Conservation (phyloP, 2,329 filamentous ascomycete species). For the Rhynchosporium secalis region DNA sequence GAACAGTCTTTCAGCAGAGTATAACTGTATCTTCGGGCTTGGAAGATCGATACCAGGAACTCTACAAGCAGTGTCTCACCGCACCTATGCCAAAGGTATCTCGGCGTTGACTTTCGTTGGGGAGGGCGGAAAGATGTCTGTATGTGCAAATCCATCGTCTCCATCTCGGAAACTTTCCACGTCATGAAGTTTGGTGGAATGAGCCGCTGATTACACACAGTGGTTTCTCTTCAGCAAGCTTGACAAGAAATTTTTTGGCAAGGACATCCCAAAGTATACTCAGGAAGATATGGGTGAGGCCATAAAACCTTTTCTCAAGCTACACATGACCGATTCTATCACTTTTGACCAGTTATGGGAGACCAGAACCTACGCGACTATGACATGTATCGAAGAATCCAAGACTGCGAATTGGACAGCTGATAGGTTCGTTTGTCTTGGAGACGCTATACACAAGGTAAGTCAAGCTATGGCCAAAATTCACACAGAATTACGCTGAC, state of each 20-base stretch:
- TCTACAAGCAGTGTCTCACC: constrained; percentile 18
- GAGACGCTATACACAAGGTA: constrained; percentile 35
- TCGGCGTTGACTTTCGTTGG: constrained; percentile 27
- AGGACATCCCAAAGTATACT: constrained; percentile 27
- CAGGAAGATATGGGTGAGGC: constrained; percentile 23
- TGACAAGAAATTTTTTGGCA: constrained; percentile 18
- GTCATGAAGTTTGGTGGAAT: too few relatives aligned
- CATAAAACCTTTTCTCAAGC: constrained; percentile 13
- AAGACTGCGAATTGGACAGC: constrained; percentile 28
- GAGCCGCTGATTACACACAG: neutral
- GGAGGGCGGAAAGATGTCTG: constrained; percentile 17
- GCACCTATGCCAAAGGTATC: constrained; percentile 18
- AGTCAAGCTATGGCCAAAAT: neutral
- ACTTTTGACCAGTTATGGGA: constrained; percentile 27
- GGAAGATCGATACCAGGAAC: constrained; percentile 25
- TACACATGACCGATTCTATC: constrained; percentile 13
- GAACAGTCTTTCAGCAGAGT: constrained; percentile 26
- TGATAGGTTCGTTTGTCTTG: constrained; percentile 30
- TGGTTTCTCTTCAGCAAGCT: constrained; percentile 28
- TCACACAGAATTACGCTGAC: neutral
- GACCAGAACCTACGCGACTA: constrained; percentile 9
- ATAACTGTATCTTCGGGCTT: constrained; percentile 27
- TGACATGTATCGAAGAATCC: constrained; percentile 28
- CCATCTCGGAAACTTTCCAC: too few relatives aligned
- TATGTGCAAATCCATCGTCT: too few relatives aligned